phyloP scores from a whole-genome alignment of 1,284 basidiomycete genomes.

The Cerrena zonata region DNA sequence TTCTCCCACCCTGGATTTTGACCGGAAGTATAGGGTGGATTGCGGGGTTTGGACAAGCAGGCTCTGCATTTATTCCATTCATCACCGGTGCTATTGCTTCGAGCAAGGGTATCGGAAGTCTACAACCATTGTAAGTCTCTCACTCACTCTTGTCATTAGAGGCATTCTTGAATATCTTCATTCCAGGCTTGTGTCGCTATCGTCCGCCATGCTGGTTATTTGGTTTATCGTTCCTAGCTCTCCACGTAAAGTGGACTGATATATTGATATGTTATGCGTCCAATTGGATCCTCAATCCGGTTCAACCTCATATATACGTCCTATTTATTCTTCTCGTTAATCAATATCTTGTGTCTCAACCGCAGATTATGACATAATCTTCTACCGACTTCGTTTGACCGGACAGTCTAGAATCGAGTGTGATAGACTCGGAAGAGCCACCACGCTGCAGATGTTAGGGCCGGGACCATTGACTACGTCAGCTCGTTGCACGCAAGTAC shows the following conservation, averaged over 20 bases:
- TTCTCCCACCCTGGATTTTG: constrained; percentile 46
- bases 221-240: not conserved
- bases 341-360: too few species aligned
- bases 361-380: too few species aligned
- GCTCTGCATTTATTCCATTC: constrained; percentile 52
- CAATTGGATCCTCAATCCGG: too few species aligned
- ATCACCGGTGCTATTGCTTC: constrained; percentile 51
- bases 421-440: too few species aligned
- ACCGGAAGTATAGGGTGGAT: constrained; percentile 55
- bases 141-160: not conserved
- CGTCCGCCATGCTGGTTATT: constrained; percentile 7
- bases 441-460: too few species aligned
- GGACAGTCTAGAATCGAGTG: too few species aligned
- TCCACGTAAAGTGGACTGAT: constrained; percentile 2
- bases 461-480: too few species aligned
- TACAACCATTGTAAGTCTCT: constrained; percentile 49
- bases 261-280: not conserved
- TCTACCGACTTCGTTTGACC: too few species aligned
- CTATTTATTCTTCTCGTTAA: too few species aligned
- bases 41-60: constrained; percentile 45
- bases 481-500: too few species aligned
- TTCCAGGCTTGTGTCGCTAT: constrained; percentile 9
- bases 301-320: too few species aligned
- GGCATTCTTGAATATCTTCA: not conserved
- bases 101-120: constrained; percentile 41